These are phyloP conservation scores for Mycena citricolor DNA, from an alignment of 1,284 basidiomycete genomes.

Conservation along the genomic window DNA sequence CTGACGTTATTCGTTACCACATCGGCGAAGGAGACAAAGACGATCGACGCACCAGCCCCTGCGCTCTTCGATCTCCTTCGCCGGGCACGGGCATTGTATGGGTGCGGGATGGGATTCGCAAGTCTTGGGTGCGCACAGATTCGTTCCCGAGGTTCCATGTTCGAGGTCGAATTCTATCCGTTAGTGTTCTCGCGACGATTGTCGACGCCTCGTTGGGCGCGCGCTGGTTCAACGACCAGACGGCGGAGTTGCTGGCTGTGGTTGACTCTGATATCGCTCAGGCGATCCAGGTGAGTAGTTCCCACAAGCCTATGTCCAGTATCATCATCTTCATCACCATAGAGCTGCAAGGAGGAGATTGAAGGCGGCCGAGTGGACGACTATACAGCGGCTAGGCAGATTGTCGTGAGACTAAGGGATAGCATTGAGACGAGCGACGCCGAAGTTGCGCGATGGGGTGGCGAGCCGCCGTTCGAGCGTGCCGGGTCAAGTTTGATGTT, in stretches of 20 bases:
- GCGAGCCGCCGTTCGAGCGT: conserved; percentile 71
- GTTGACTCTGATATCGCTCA: conserved; percentile 75
- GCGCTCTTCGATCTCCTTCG: conserved; percentile 51
- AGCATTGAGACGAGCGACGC: conserved; percentile 50
- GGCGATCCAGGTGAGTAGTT: conserved; percentile 57
- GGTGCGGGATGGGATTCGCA: conserved; percentile 70
- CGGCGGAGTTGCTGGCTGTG: conserved; percentile 55
- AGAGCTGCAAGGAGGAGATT: conserved; percentile 74
- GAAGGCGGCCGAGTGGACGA: conserved; percentile 53
- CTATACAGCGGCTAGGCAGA: conserved; percentile 43
- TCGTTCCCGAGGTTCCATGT: no score
- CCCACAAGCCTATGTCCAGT: conserved; percentile 19
- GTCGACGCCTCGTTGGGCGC: conserved; percentile 57
- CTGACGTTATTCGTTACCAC: conserved; percentile 42
- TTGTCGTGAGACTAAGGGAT: conserved; percentile 46
- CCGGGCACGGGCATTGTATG: conserved; percentile 64
- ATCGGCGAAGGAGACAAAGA: conserved; percentile 31
- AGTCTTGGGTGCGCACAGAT: conserved; percentile 39
- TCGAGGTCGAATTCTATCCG: background rate
- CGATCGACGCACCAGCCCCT: conserved; percentile 44
- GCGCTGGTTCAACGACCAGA: conserved; percentile 58
- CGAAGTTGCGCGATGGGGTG: conserved; percentile 59
- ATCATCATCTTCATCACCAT: conserved; percentile 10
- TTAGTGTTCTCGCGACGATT: conserved; percentile 47
- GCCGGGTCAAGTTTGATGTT: conserved; percentile 53